Percentiles rank a stretch among this genome's conserved stretches.
phyloP scores from a whole-genome alignment of 78 protist genomes.

The Dictyostelium citrinum region DNA sequence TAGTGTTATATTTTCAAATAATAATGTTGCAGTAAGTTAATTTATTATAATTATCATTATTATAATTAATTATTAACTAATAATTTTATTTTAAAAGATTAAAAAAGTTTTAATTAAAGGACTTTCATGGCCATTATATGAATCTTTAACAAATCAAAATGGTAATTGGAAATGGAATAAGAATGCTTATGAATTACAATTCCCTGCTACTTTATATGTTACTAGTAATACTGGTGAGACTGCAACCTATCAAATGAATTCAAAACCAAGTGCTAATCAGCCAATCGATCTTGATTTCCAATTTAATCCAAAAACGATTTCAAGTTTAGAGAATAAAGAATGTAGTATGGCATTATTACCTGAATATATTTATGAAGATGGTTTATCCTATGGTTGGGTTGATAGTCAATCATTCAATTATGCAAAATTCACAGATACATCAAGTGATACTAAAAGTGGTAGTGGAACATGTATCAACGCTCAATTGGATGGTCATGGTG shows the following conservation, averaged over 20 bases:
- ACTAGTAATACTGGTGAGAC: background rate
- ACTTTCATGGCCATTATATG: background rate
- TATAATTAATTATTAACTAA: background rate
- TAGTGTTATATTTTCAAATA: background rate
- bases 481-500: background rate
- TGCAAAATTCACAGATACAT: background rate
- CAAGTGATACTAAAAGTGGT: background rate
- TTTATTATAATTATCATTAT: background rate
- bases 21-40: slow-evolving; percentile 12
- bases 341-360: slow-evolving; percentile 23
- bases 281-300: slow-evolving; percentile 1
- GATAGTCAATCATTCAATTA: background rate
- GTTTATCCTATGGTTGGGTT: slow-evolving; percentile 22
- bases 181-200: background rate
- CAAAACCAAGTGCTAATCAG: background rate
- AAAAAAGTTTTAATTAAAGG: slow-evolving; percentile 22
- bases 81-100: background rate
- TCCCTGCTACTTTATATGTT: slow-evolving; percentile 28
- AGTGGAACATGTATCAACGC: background rate
- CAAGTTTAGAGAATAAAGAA: no score
- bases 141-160: background rate
- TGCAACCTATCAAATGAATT: background rate
- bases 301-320: background rate
- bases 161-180: slow-evolving; percentile 22
- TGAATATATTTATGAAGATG: slow-evolving; percentile 29